These are phyloP conservation scores for Cenchrus fungigraminus DNA, from an alignment of 176 grass and related monocot genomes.

Conservation along the genomic window DNA sequence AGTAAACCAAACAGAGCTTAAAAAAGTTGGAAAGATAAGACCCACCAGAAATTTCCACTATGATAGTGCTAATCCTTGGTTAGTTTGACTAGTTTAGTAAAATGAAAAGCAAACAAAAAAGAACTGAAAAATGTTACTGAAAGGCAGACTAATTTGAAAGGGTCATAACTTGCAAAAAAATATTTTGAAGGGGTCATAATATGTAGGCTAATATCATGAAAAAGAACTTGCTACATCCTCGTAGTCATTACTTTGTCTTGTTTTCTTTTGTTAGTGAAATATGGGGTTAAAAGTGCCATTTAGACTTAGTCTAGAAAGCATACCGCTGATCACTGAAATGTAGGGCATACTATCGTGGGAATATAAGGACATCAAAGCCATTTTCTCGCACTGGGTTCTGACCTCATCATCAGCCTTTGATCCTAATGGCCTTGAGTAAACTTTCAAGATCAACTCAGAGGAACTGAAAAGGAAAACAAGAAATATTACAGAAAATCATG, in stretches of 20 bases:
- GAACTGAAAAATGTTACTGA: not conserved
- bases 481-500: not conserved
- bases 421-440: not conserved
- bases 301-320: conserved; percentile 26
- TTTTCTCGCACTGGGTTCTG: not conserved
- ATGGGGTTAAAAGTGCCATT: conserved; percentile 19
- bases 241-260: not conserved
- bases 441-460: conserved; percentile 4
- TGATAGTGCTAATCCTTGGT: not conserved
- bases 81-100: not conserved
- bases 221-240: not conserved
- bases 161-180: not conserved
- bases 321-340: not conserved
- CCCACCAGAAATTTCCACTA: not conserved
- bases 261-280: conserved; percentile 25
- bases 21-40: not conserved
- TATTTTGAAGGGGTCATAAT: not conserved
- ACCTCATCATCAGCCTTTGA: not conserved
- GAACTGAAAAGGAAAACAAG: conserved; percentile 10
- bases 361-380: conserved; percentile 1
- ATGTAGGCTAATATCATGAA: not conserved
- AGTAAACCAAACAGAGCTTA: not conserved
- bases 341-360: not conserved
- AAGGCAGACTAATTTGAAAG: not conserved
- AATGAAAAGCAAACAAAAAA: not conserved